These are phyloP conservation scores for Bisporella sp. DNA, from an alignment of 2,329 filamentous ascomycete genomes.

Conservation along the genomic window DNA sequence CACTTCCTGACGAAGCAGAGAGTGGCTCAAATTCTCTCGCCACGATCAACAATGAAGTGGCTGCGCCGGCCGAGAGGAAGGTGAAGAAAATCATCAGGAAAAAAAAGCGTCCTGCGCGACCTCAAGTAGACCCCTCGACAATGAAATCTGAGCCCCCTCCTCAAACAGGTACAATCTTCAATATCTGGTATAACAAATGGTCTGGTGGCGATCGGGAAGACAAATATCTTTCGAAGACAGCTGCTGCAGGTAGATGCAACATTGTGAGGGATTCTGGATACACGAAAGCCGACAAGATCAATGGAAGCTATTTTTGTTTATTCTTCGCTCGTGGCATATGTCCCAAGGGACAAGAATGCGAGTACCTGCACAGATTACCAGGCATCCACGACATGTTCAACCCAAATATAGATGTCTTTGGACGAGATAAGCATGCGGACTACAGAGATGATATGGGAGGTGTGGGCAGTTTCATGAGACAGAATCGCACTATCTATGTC, in stretches of 20 bases:
- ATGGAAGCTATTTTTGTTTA: slow-evolving; percentile 85
- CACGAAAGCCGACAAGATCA: slow-evolving; percentile 67
- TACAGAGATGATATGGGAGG: slow-evolving; percentile 98
- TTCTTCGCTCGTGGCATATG: slow-evolving; percentile 81
- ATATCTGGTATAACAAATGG: slow-evolving; percentile 99
- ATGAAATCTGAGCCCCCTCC: slow-evolving; percentile 80
- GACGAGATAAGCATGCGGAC: slow-evolving; percentile 84
- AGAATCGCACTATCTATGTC: slow-evolving; percentile 90
- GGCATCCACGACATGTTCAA: slow-evolving; percentile 85
- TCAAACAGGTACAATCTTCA: slow-evolving; percentile 92
- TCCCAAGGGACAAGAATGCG: slow-evolving; percentile 85
- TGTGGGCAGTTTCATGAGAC: slow-evolving; percentile 85
- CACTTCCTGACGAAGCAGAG: slow-evolving; percentile 6
- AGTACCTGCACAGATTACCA: slow-evolving; percentile 86
- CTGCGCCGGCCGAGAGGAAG: slow-evolving; percentile 38
- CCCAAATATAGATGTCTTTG: slow-evolving; percentile 92
- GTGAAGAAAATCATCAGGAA: slow-evolving; percentile 89
- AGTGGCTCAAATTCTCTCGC: slow-evolving; percentile 19
- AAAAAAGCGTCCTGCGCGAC: slow-evolving; percentile 82
- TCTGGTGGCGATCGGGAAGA: slow-evolving; percentile 91
- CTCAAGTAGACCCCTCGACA: slow-evolving; percentile 80
- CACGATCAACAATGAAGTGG: slow-evolving; percentile 21
- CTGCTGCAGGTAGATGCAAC: slow-evolving; percentile 81
- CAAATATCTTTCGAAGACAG: slow-evolving; percentile 76
- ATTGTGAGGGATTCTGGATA: slow-evolving; percentile 73